A percentile compares a stretch with the other conserved stretches of the same genome.
phyloP scores from a whole-genome alignment of 148 eudicot species.

The Oxyria digyna region DNA sequence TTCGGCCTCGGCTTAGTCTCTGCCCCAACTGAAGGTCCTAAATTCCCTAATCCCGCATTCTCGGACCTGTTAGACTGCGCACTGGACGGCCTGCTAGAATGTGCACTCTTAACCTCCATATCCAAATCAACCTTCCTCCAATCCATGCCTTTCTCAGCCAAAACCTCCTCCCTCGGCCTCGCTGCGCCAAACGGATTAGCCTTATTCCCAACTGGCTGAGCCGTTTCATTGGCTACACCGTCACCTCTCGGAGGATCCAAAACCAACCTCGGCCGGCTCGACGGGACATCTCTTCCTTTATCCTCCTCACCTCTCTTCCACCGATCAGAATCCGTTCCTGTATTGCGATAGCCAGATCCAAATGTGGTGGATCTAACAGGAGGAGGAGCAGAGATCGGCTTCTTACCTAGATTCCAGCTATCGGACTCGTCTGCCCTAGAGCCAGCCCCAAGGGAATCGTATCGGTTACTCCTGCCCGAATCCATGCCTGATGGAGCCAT shows the following conservation, averaged over 20 bases:
- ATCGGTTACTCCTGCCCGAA: constrained; percentile 22
- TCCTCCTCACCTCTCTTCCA: constrained; percentile 34
- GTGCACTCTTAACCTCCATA: constrained; percentile 54
- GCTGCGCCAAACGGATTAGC: constrained; percentile 83
- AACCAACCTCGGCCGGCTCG: constrained; percentile 34
- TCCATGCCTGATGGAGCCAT: constrained; percentile 15
- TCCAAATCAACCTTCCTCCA: constrained; percentile 77
- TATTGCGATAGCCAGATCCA: constrained; percentile 47
- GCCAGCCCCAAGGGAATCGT: constrained; percentile 42
- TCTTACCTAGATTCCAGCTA: constrained; percentile 61
- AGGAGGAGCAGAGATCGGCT: constrained; percentile 11
- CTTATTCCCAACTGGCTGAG: constrained; percentile 19
- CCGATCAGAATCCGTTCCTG: constrained; percentile 36
- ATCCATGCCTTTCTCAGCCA: constrained; percentile 80
- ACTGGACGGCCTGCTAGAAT: constrained; percentile 53
- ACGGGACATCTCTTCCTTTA: constrained; percentile 9
- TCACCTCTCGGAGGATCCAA: constrained; percentile 34
- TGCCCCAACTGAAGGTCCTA: constrained; percentile 19
- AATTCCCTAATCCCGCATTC: constrained; percentile 29
- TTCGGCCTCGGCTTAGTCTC: constrained; percentile 42
- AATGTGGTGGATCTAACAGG: constrained; percentile 30
- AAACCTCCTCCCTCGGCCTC: constrained; percentile 81
- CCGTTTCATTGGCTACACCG: constrained; percentile 13
- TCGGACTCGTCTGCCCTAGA: constrained; percentile 79
- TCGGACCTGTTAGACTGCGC: constrained; percentile 67